Base-by-base conservation (phyloP, 208 protist species). In the Porcisia deanei region DNA sequence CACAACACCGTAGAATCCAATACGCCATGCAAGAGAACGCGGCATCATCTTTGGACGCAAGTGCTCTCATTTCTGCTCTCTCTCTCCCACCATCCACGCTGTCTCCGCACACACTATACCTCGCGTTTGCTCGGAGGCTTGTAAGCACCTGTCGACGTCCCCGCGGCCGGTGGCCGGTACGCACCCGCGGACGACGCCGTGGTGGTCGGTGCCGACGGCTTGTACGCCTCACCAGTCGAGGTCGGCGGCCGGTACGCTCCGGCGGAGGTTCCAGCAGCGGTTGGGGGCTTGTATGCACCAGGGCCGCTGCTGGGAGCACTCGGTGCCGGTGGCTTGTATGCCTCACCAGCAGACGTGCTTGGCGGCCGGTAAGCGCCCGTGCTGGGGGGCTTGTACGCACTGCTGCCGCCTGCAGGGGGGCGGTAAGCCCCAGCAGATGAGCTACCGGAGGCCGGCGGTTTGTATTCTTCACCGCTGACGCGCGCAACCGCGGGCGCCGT, bases 71-170 rank as follows among this genome's bases (percentile, higher is more conserved):
- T 49, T 34, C 2, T 47, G 37, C 30, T 5, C 8, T 5, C 0
- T 12, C 47, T 52, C 47, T 52, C 47, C 14, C 22, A 49, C 14
- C 22, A 49, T 3, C 7, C 63, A 49, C 63, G 16, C 5, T 10
- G 37, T 5, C 37, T 65, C 60, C 12, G 60, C 30, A 12, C 60
- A 39, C 30, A 3, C 41, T 71, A 60, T n/a, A 43, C 75, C 34
- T 82, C 85, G 22, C 80, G 82, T 76, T 79, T 84, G 58, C 68
- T 80, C 37, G 79, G 78, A 4, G 87, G 80, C 54, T 84, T 85
- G 73, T 88, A 86, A 18, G 76, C 81, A 37, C 83, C 61, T 3
- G 61, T 20, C 10, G 61, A 37, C 20, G 18, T 37, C 16, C 63
- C 22, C 37, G 37, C 25, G 66, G 25, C 53, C 22, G 60, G 34